Evolutionary conservation across 306 rosid species (phyloP).

Genomic region (Geum urbanum): DNA sequence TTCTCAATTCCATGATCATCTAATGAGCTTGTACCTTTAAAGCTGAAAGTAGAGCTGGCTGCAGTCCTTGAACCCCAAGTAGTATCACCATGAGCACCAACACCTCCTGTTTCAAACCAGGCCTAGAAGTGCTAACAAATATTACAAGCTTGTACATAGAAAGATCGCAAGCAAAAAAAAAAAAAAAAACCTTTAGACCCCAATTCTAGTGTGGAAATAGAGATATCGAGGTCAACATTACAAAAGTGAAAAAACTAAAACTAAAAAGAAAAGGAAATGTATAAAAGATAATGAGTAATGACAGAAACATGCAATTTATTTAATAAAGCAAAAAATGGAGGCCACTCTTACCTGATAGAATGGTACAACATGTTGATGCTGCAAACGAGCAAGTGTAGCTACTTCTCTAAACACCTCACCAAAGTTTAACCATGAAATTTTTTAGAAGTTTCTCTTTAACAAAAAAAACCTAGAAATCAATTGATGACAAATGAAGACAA

Average conservation of each 20-base stretch:
- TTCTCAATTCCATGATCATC: slow-evolving; percentile 59
- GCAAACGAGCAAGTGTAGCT: slow-evolving; percentile 95
- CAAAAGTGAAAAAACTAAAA: slow-evolving; percentile 16
- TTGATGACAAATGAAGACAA: neutral
- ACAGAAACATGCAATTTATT: neutral
- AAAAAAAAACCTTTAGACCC: too few relatives aligned
- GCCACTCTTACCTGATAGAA: slow-evolving; percentile 75
- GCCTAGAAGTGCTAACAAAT: slow-evolving; percentile 59
- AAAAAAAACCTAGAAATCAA: neutral
- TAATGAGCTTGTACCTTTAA: slow-evolving; percentile 39
- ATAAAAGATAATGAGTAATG: neutral
- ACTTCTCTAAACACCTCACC: slow-evolving; percentile 57
- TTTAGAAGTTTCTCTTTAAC: neutral
- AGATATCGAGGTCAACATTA: neutral
- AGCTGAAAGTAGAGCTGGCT: slow-evolving; percentile 60
- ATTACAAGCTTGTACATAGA: slow-evolving; percentile 21
- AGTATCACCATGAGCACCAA: slow-evolving; percentile 53
- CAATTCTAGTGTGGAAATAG: too few relatives aligned
- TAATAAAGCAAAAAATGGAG: slow-evolving; percentile 25
- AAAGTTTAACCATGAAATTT: slow-evolving; percentile 28
- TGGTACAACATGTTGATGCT: slow-evolving; percentile 94
- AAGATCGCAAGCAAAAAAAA: slow-evolving; percentile 4
- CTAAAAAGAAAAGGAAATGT: neutral
- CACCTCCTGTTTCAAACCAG: slow-evolving; percentile 88
- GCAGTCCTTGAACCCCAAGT: slow-evolving; percentile 67